These are phyloP conservation scores for Verticillium klebahnii DNA, from an alignment of 2,329 filamentous ascomycete genomes.

Conservation along the genomic window DNA sequence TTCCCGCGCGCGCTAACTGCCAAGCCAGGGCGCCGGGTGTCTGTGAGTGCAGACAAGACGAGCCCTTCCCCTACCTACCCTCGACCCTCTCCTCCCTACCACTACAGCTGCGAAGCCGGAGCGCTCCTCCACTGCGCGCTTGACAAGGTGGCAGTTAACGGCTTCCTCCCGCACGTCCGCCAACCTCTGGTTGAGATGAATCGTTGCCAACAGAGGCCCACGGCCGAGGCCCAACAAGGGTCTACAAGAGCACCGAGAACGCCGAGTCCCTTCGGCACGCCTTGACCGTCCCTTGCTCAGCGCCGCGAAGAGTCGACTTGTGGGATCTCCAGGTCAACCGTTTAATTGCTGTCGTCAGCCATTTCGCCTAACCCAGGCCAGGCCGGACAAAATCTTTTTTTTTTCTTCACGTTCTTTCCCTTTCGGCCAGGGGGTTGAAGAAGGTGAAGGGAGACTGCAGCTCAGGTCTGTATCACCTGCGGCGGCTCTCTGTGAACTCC, in stretches of 20 bases:
- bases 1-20: background rate
- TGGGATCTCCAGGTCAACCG: background rate
- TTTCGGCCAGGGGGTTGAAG: background rate
- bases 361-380: slow-evolving; percentile 2
- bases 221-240: background rate
- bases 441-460: background rate
- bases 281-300: background rate
- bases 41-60: background rate
- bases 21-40: background rate
- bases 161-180: background rate
- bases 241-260: background rate
- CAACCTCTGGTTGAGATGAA: background rate
- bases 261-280: background rate
- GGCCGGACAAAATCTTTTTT: background rate
- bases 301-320: background rate
- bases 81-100: background rate
- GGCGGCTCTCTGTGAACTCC: background rate
- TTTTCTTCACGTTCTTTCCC: too few relatives aligned
- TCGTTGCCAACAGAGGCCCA: background rate
- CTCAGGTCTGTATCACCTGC: background rate
- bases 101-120: background rate
- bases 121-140: background rate
- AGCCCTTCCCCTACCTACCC: background rate
- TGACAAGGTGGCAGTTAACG: background rate
- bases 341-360: background rate